Evolutionary conservation across 2,329 filamentous ascomycete species (phyloP), one percentile per base, ranked within the genome.

Genomic region (Colletotrichum tabaci): DNA sequence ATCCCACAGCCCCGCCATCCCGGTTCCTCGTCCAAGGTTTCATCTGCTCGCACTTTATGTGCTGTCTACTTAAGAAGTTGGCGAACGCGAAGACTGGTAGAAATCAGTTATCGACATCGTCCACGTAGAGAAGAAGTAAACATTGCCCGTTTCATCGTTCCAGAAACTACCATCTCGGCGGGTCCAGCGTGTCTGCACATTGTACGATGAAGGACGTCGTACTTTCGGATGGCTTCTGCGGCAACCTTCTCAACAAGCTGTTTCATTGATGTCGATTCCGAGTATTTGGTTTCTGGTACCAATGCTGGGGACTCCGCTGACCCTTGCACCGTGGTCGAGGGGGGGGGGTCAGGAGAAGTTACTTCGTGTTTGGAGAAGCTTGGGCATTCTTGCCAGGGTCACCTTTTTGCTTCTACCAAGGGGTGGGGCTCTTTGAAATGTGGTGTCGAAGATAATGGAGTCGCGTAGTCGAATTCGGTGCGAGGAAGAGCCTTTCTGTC

Each of bases 361-460:
- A 13, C 9, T 60, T 30, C 21, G 15, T 21, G 23, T 46, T 46
- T n/a, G n/a, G 15, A n/a, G 7, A 15, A 15, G 60, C 8, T n/a
- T n/a, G 8, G 13, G 12, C 21, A 62, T 21, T 16, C 62, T 16
- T 56, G 10, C 67, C 84, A 85, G 3, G 84, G 84, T 0, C 78
- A 83, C 4, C 82, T 86, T 70, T 86, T 86, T 77, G 84, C 85
- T 1, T 82, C 79, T 9, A 81, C 78, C 21, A 84, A 85, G 74
- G 83, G 86, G 13, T 30, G 85, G 47, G 76, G 74, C 8, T 76
- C 35, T 72, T 72, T 3, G 75, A 38, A 26, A 35, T 35, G 30
- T 23, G 30, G 44, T 40, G 18, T 64, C 16, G 50, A 56, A 64
- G 23, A 30, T 15, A 13, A 60, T 18, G 40, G 40, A 46, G 40